Conservation (phyloP, 805 yeast genomes). For the Saccharomyces jurei region DNA sequence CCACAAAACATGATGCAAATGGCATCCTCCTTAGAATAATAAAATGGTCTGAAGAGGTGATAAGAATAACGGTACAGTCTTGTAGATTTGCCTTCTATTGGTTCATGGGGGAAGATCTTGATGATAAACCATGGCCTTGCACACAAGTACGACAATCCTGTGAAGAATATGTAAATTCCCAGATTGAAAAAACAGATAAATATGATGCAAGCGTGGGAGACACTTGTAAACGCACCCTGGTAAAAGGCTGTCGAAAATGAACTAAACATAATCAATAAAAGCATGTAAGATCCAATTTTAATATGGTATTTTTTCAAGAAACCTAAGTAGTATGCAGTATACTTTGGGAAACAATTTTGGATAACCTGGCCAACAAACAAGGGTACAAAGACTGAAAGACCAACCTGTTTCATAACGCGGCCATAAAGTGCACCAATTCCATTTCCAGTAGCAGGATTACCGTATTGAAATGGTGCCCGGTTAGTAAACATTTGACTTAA, state of each 20-base stretch:
- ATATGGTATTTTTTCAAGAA: conserved; percentile 20
- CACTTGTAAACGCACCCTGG: conserved; percentile 67
- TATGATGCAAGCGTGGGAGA: conserved; percentile 59
- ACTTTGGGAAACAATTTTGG: conserved; percentile 61
- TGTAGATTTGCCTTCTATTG: conserved; percentile 37
- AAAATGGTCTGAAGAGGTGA: conserved; percentile 48
- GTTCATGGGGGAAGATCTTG: conserved; percentile 38
- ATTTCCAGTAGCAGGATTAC: conserved; percentile 63
- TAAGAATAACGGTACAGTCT: conserved; percentile 37
- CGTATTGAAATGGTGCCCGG: conserved; percentile 56
- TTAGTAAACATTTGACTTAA: conserved; percentile 61
- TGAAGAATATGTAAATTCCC: conserved; percentile 72
- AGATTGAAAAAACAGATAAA: conserved; percentile 76
- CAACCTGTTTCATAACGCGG: conserved; percentile 81
- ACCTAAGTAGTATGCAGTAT: conserved; percentile 13
- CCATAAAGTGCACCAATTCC: conserved; percentile 51
- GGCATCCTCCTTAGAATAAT: conserved; percentile 62
- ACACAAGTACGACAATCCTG: conserved; percentile 48
- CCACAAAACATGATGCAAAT: conserved; percentile 80
- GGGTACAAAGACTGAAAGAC: conserved; percentile 76
- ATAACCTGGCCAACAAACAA: conserved; percentile 79
- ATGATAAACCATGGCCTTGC: conserved; percentile 55
- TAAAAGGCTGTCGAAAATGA: conserved; percentile 84
- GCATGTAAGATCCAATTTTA: conserved; percentile 75
- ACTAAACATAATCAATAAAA: conserved; percentile 66